phyloP scores from a whole-genome alignment of 345 rosid species.

The Zanthoxylum bungeanum region DNA sequence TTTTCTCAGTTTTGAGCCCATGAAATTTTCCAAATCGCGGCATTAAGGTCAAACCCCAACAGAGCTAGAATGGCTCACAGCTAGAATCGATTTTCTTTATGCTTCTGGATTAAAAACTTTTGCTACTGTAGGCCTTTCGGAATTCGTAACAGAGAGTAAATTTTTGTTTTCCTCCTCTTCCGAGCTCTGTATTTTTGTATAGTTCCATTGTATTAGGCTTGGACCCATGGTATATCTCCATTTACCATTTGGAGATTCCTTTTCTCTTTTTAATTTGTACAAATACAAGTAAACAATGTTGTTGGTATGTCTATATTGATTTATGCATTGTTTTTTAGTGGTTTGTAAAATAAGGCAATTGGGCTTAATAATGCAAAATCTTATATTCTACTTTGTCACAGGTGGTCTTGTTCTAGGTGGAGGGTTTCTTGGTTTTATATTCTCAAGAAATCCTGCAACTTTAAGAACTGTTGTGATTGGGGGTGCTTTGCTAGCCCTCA shows the following conservation, averaged over 20 bases:
- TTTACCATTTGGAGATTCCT: neutral
- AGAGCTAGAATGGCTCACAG: neutral
- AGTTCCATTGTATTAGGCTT: neutral
- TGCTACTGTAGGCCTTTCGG: too few species aligned
- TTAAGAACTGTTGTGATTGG: conserved; percentile 58
- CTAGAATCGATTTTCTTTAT: neutral
- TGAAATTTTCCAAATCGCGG: neutral
- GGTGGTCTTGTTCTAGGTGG: too few species aligned
- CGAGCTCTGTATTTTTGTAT: neutral
- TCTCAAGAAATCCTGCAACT: conserved; percentile 57
- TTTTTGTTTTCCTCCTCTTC: too few species aligned
- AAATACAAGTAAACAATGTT: conserved; percentile 3
- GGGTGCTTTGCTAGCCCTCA: conserved; percentile 76
- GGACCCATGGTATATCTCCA: neutral
- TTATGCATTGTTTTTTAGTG: neutral
- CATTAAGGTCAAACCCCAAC: neutral
- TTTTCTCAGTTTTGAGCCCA: neutral
- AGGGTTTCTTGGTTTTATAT: too few species aligned
- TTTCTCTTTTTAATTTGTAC: neutral
- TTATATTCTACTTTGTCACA: conserved; percentile 19
- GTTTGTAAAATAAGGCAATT: neutral
- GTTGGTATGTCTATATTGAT: neutral
- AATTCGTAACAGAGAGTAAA: too few species aligned
- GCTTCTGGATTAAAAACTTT: neutral
- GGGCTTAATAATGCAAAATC: conserved; percentile 5